Percentiles rank a stretch among this genome's conserved stretches.
Evolutionary conservation across 2,329 filamentous ascomycete genomes (phyloP).

Genomic region (Sclerotinia borealis): DNA sequence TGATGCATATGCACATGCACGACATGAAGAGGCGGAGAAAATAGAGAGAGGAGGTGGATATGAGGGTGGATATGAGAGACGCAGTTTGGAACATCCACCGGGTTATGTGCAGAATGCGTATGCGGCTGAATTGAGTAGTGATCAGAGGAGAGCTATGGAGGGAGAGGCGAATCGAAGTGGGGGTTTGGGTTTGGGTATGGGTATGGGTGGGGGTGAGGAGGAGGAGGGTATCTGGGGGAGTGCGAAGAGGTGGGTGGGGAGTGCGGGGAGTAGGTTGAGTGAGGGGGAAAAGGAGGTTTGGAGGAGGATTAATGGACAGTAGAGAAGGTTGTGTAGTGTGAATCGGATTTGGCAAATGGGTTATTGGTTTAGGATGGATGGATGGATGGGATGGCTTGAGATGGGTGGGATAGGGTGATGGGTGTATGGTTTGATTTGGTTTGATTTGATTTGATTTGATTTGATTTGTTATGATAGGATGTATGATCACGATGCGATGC

Average conservation of each 20-base stretch:
- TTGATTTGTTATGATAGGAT: not conserved
- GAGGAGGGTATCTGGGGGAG: constrained; percentile 44
- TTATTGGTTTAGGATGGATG: not conserved
- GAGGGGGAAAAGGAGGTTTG: constrained; percentile 57
- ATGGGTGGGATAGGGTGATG: not conserved
- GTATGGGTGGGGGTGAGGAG: not conserved
- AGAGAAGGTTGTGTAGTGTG: constrained; percentile 9
- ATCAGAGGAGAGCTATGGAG: constrained; percentile 35
- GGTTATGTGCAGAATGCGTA: constrained; percentile 53
- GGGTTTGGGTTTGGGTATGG: not conserved
- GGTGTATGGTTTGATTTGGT: no score
- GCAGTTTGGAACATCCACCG: constrained; percentile 29
- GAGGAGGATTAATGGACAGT: constrained; percentile 53
- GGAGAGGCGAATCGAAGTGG: constrained; percentile 32
- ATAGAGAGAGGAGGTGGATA: no score
- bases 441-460: no score
- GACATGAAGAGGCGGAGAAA: no score
- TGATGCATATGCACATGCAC: not conserved
- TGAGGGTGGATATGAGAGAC: not conserved
- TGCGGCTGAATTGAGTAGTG: constrained; percentile 45
- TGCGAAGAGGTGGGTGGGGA: constrained; percentile 52
- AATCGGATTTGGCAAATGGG: not conserved
- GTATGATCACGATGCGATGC: not conserved
- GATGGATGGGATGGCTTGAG: not conserved
- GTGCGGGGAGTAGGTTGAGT: constrained; percentile 51